A percentile compares a stretch with the other conserved stretches of the same genome.
Evolutionary conservation across 306 rosid genomes (phyloP).

Genomic region (Ceratonia siliqua): DNA sequence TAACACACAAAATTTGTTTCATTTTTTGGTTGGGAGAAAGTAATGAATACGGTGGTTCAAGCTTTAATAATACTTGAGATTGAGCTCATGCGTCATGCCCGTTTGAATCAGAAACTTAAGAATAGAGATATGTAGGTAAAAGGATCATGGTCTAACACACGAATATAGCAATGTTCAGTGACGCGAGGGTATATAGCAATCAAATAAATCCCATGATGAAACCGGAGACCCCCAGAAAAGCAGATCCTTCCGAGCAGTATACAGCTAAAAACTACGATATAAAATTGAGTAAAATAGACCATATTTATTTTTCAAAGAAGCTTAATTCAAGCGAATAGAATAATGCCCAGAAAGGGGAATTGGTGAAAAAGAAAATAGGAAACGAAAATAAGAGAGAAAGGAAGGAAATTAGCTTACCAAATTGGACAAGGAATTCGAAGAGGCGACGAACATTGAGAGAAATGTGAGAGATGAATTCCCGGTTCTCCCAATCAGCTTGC

Average conservation of each 20-base stretch:
- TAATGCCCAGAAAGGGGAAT: neutral
- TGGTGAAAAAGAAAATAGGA: neutral
- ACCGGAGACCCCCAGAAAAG: neutral
- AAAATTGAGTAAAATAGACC: neutral
- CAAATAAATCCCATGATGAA: neutral
- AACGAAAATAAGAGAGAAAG: neutral
- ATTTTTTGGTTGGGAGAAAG: neutral
- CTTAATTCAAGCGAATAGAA: neutral
- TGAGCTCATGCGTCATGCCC: neutral
- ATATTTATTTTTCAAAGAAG: neutral
- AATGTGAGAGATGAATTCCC: slow-evolving; percentile 96
- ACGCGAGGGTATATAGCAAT: neutral
- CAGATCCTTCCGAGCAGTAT: neutral
- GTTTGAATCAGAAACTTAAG: neutral
- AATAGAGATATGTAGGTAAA: neutral
- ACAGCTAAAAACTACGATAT: neutral
- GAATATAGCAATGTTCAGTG: neutral
- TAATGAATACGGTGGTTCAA: no score
- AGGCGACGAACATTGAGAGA: slow-evolving; percentile 97
- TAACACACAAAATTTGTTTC: no score
- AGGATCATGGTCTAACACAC: neutral
- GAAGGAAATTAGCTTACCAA: slow-evolving; percentile 49
- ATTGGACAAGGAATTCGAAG: slow-evolving; percentile 96
- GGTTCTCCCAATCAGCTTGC: slow-evolving; percentile 98
- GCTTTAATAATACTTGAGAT: neutral